Base-by-base conservation (phyloP, 192 early-diverging fungal species). In the Dimargaris cristalligena region DNA sequence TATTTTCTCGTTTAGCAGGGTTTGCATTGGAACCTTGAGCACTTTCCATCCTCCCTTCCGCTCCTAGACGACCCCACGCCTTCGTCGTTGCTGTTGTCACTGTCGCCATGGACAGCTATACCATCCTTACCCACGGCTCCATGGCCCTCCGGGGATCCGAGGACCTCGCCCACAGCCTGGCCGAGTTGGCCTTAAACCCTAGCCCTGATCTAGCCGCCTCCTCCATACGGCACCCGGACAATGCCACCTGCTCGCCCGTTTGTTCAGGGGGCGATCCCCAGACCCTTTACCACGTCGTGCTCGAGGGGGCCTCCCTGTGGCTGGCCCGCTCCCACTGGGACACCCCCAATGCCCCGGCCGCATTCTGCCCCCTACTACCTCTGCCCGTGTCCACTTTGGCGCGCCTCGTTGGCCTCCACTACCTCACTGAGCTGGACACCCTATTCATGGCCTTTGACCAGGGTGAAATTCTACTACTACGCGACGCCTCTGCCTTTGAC, bases 401-500 rank as follows among this genome's bases (percentile, higher is more conserved):
- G 11, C 52, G 56, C 10, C 63, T 82, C 48, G 62, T 77, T 13
- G 72, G 67, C 11, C 69, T 83, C 61, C 66, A 68, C 49, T 80
- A 69, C 35, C 60, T 82, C 31, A 58, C 71, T 20, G 80, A 83
- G 38, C 60, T 71, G 22, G 74, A 83, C 60, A 71, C 78, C 3
- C 61, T 71, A 8, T 83, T 74, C 58, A 44, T 82, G 9, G 68
- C 65, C 32, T 67, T 78, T 63, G 62, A 63, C 34, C 62, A 74
- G 45, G 81, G 79, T 38, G 80, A 84, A 61, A 77, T 84, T 48
- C 68, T 74, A 25, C 65, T 78, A n/a, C 18, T 56, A 16, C 54
- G 31, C 4, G 32, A 56, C 16, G 34, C 29, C 16, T 56, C 54
- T 11, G 34, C 8, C 31, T 20, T 3, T 25, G 63, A 76, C 31